These are phyloP conservation scores for Blastobotrys ciferrii DNA, from an alignment of 1,139 yeast genomes.

Conservation along the genomic window DNA sequence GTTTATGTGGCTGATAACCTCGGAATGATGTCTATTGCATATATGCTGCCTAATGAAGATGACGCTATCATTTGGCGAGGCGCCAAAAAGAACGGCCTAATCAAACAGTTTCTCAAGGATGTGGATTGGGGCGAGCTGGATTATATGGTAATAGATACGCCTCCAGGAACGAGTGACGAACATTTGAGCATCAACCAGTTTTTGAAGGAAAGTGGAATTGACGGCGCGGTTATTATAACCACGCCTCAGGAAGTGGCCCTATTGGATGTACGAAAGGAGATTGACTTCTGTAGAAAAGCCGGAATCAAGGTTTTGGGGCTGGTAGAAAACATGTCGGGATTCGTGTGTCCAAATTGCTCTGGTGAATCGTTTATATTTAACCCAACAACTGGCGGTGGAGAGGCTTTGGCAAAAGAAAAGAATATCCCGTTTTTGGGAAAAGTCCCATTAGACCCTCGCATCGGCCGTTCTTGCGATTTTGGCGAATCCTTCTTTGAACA, in stretches of 20 bases:
- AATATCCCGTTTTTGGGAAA: constrained; percentile 78
- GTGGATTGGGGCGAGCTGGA: constrained; percentile 96
- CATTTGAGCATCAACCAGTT: constrained; percentile 87
- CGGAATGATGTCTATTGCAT: constrained; percentile 94
- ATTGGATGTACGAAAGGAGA: constrained; percentile 91
- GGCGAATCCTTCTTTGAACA: constrained; percentile 81
- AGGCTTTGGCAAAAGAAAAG: constrained; percentile 74
- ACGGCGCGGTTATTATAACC: constrained; percentile 92
- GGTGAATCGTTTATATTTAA: constrained; percentile 89
- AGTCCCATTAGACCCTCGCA: constrained; percentile 94
- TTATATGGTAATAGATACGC: constrained; percentile 89
- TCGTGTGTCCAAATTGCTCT: constrained; percentile 92
- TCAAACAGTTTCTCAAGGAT: constrained; percentile 90
- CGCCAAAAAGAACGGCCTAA: constrained; percentile 86
- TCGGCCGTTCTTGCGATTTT: constrained; percentile 81
- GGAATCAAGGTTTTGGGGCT: constrained; percentile 80
- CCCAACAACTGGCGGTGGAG: constrained; percentile 97
- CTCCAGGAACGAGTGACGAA: constrained; percentile 98
- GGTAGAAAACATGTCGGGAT: constrained; percentile 98
- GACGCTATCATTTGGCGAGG: constrained; percentile 98
- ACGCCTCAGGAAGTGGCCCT: constrained; percentile 98
- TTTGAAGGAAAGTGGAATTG: constrained; percentile 86
- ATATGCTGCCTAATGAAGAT: constrained; percentile 90
- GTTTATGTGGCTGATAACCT: constrained; percentile 93
- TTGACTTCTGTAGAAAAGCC: constrained; percentile 91